Percentiles rank a stretch among this genome's conserved stretches.
Evolutionary conservation across 352 stramenopile genomes (phyloP).

Genomic region (Plasmopara halstedii): DNA sequence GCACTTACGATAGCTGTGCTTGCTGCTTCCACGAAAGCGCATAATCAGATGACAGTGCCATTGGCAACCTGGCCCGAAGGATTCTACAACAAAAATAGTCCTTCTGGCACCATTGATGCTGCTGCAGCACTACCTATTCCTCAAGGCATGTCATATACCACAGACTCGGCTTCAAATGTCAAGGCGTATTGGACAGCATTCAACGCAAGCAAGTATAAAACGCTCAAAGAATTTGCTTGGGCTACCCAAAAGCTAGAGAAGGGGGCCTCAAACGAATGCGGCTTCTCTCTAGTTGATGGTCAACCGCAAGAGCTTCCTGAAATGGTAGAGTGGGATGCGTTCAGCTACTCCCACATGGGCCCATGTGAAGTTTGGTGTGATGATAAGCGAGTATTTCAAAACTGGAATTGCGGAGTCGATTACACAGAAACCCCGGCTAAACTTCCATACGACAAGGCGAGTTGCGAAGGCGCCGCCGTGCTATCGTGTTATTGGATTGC

Average conservation of each 20-base stretch:
- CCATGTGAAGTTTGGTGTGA: conserved; percentile 43
- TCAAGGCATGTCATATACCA: conserved; percentile 21
- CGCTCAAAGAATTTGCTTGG: conserved; percentile 30
- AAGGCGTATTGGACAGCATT: conserved; percentile 29
- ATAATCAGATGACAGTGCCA: conserved; percentile 33
- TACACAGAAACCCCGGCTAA: conserved; percentile 22
- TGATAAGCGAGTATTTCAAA: conserved; percentile 26
- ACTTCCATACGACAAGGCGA: conserved; percentile 29
- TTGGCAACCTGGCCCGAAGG: conserved; percentile 23
- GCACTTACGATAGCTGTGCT: conserved; percentile 2
- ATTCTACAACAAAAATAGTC: conserved; percentile 20
- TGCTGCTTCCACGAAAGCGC: conserved; percentile 5
- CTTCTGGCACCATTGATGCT: conserved; percentile 16
- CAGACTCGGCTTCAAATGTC: conserved; percentile 15
- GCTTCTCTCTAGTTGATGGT: conserved; percentile 24
- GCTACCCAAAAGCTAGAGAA: conserved; percentile 18
- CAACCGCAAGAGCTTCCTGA: conserved; percentile 23
- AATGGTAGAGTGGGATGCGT: conserved; percentile 19
- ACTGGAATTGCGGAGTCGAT: conserved; percentile 28
- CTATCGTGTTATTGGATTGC: conserved; percentile 35
- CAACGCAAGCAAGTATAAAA: conserved; percentile 36
- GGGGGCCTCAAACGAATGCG: conserved; percentile 24
- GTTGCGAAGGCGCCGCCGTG: conserved; percentile 16
- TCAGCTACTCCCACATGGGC: conserved; percentile 29
- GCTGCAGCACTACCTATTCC: conserved; percentile 15